Evolutionary conservation across 441 rosid genomes (phyloP), one percentile per base, ranked within the genome.

Genomic region (Euphorbia celastroides): DNA sequence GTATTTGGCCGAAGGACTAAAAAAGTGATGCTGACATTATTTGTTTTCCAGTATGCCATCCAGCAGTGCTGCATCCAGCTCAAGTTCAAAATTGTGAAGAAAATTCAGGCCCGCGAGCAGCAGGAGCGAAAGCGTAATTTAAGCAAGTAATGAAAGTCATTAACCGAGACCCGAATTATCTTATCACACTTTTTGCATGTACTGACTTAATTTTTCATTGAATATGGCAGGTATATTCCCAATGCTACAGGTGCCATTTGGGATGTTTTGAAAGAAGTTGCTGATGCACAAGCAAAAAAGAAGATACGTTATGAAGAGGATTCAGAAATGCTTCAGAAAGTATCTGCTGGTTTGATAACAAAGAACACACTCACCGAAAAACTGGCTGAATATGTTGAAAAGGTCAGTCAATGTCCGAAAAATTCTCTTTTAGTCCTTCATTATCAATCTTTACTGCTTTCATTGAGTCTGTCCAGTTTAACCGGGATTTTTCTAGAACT

Each of bases 21-120:
- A 66, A 48, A 28, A 28, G 25, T 3, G 72, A 57, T 74, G 63
- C 77, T 77, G 60, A 75, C 66, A 55, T 26, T 72, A n/a, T 59
- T 25, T 2, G 51, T 67, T 73, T 26, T 79, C 27, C 84, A 94
- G 99, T 83, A 83, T 71, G 97, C 96, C 57, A 79, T 91, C 70
- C 90, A 91, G 79, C 97, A 94, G 74, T 94, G 99, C 79, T 94
- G 99, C 85, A 80, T 80, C 83, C 99, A 94, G 80, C 88, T 94
- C 56, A 94, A 91, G 79, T 80, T 86, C 62, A 94, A 94, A 82
- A 91, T 94, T 72, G 75, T 88, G 58, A 88, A 82, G 84, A 91
- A 79, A 77, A 70, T 86, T 72, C 99, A 88, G 73, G 96, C 94
- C 1, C 96, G 97, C 55, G 99, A 94, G 72, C 99, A 91, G 67